Evolutionary conservation across 2,329 filamentous ascomycete species (phyloP).

Genomic region (Coniochaeta prunicola): DNA sequence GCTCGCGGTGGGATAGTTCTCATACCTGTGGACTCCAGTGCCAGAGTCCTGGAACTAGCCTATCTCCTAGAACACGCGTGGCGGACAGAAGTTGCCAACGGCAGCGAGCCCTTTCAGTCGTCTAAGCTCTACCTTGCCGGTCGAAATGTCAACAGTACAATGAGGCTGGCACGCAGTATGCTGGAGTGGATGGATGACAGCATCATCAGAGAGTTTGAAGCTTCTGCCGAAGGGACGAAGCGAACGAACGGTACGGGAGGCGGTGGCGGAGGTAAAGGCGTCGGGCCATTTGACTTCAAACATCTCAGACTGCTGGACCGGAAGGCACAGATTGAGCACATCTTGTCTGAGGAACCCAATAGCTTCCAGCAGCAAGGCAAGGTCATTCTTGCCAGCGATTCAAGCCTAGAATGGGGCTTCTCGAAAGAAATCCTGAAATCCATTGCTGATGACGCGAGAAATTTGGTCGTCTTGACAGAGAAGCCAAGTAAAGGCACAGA

Average conservation of each 20-base stretch:
- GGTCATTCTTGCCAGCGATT: conserved; percentile 87
- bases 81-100: conserved; percentile 55
- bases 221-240: conserved; percentile 45
- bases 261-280: conserved; percentile 37
- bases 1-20: conserved; percentile 81
- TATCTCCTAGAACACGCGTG: conserved; percentile 92
- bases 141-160: conserved; percentile 77
- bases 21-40: conserved; percentile 91
- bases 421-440: conserved; percentile 71
- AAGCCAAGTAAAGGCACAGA: conserved; percentile 43
- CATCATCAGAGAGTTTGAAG: conserved; percentile 87
- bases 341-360: conserved; percentile 40
- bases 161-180: conserved; percentile 90
- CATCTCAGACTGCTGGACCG: conserved; percentile 78
- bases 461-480: conserved; percentile 84
- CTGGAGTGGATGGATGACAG: conserved; percentile 98
- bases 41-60: conserved; percentile 84
- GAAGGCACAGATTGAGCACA: conserved; percentile 68
- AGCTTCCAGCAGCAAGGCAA: conserved; percentile 34
- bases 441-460: conserved; percentile 69
- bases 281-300: conserved; percentile 83
- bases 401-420: conserved; percentile 90
- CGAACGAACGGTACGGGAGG: conserved; percentile 37
- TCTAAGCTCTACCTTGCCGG: conserved; percentile 75
- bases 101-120: conserved; percentile 42